Base-by-base conservation (phyloP, 352 stramenopile species). In the Pythium brassicae region DNA sequence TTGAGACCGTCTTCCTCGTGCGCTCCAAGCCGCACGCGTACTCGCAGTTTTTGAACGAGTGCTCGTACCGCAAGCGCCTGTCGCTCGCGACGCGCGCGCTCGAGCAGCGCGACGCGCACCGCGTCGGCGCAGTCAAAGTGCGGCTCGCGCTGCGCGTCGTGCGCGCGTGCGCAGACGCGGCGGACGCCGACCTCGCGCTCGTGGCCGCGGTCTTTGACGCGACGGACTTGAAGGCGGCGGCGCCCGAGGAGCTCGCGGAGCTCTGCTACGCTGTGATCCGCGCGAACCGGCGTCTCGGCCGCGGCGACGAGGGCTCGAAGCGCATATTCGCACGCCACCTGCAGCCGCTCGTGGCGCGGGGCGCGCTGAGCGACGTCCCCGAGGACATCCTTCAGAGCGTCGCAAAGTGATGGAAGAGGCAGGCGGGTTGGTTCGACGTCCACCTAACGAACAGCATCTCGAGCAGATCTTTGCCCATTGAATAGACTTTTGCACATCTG, bases 1-100 rank as follows among this genome's bases (percentile, higher is more conserved):
- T 73, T 25, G 66, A 74, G 17, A 37, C 39, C 9, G 55, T 76
- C 9, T 82, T 85, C 50, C 45, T 50, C 22, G 50, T 76, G 34
- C 61, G 54, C 42, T 66, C 66, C 23, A 80, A 68, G 46, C 61
- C 66, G 37, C 68, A 71, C 22, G 62, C 69, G 62, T 71, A 76
- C 22, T 54, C 61, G 20, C 48, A 71, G 39, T 79, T 81, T 35
- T 45, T 84, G 35, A 65, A 70, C 54, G 64, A 79, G 55, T 80
- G 71, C 54, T 68, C 64, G 48, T 59, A 66, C 51, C 59, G 51
- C 53, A 65, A 59, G 26, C 74, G 74, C 23, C 22, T 66, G n/a
- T 45, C 23, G 2, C 48, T 68, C 6, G 63, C 71, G 45, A 76
- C 71, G 47, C 57, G 40, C 50, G 53, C 61, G 12, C 47, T 82